Base-by-base conservation (phyloP, 345 rosid genomes). In the Turritis glabra region DNA sequence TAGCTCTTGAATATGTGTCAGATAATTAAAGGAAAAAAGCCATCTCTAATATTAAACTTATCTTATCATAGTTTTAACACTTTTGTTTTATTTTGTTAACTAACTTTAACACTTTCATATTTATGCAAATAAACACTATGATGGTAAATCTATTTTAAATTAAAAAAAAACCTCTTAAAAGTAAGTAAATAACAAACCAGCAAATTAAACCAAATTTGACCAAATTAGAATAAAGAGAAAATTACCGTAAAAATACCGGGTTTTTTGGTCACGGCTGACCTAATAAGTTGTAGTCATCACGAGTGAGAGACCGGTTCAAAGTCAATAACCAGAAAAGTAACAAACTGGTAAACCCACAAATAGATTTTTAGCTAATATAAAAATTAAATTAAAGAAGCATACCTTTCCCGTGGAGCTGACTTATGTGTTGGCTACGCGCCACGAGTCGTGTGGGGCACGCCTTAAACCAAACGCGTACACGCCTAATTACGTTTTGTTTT, bases 401-500 rank as follows among this genome's bases (percentile, higher is more conserved):
- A 72, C 73, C 64, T 72, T 72, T 72, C 50, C 77, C 69, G 64
- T 72, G 76, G 80, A 71, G 80, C 72, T 77, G 76, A 64, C 76
- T 77, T 77, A 64, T 29, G 73, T 72, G 69, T 78, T 66, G 64
- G 73, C 64, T 77, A 77, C 69, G 80, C 77, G 73, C 77, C 77
- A 72, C 69, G 77, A 72, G 65, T 52, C 74, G 81, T 66, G 70
- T 53, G 81, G 77, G 81, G 43, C 77, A 72, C 81, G 73, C 69
- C 73, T 78, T 59, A 40, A 72, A 66, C 69, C 62, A 66, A 78
- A 72, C 77, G 80, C 73, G 77, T 72, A 78, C 77, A 72, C 77
- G 77, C 77, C 64, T 78, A 72, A 43, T 72, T 67, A 72, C 76
- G 46, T 54, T 61, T 32, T 40, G 35, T 64, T 40, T 48, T 70